Base-by-base conservation (phyloP, 225 moss, liverwort and hornwort genomes). In the Takakia lepidozioides region DNA sequence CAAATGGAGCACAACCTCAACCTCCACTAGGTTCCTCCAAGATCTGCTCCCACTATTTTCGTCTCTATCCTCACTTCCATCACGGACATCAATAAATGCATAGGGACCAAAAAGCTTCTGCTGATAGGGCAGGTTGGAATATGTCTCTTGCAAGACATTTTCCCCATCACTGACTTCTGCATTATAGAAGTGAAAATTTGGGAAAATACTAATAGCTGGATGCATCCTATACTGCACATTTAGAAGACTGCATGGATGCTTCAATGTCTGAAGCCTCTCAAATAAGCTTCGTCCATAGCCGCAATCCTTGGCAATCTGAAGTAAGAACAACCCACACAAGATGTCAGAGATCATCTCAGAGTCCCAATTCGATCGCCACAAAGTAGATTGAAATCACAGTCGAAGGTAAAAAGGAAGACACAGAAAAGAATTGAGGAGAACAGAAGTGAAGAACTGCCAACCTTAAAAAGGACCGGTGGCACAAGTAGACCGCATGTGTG, bases 261-360 rank as follows among this genome's bases (percentile, higher is more conserved):
- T 26, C 34, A 17, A 21, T 32, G 20, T 38, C 28, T 53, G 52
- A 16, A 53, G 38, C 37, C 52, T 36, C n/a, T 53, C 52, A 26
- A 53, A 53, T 19, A 53, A 36, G 38, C 52, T n/a, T n/a, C n/a
- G n/a, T n/a, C n/a, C n/a, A n/a, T n/a, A n/a, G n/a, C n/a, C n/a
- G n/a, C n/a, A n/a, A n/a, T n/a, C n/a, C n/a, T n/a, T n/a, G n/a
- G n/a, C n/a, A n/a, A n/a, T n/a, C n/a, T n/a, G n/a, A n/a, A 35
- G 52, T 73, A 69, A 18, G 49, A 70, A 47, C 67, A 77, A 36
- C 54, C 67, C n/a, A n/a, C n/a, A n/a, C n/a, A 13, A 3, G 36
- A n/a, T 3, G 20, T 4, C 13, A 34, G 32, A 13, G 32, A 34
- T 13, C 5, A 34, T 34, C 32, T 5, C 11, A 34, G 32, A 34